Percentiles rank a stretch among this genome's conserved stretches.
Evolutionary conservation across 148 eudicot genomes (phyloP).

Genomic region (Vaccinium vitisidaea): DNA sequence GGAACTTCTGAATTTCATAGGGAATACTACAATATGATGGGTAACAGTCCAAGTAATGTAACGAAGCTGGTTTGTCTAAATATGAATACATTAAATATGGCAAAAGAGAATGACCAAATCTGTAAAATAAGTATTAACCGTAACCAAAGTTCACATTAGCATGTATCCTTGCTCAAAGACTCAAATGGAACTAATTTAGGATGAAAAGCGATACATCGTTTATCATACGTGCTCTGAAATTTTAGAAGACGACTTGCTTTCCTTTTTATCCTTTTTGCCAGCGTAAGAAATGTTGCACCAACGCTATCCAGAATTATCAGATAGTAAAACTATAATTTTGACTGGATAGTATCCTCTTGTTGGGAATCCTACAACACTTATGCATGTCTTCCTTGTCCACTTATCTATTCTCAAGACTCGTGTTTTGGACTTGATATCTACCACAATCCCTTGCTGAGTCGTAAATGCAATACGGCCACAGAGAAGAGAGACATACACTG

Average conservation of each 20-base stretch:
- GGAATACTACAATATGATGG: not conserved
- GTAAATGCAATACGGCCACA: not conserved
- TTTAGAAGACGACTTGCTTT: not conserved
- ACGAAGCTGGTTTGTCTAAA: not conserved
- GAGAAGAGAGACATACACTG: not conserved
- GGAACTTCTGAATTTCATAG: constrained; percentile 1
- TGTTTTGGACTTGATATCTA: not conserved
- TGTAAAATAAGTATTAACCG: not conserved
- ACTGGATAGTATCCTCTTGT: not conserved
- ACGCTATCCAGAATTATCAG: not conserved
- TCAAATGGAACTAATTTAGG: constrained; percentile 6
- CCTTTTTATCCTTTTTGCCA: not conserved
- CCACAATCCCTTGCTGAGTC: not conserved
- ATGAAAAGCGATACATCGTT: not conserved
- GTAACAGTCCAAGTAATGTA: not conserved
- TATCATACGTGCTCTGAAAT: not conserved
- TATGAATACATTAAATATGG: not conserved
- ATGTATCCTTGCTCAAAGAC: not conserved
- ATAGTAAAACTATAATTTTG: not conserved
- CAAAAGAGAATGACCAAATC: not conserved
- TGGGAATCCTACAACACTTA: not conserved
- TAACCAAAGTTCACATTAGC: not conserved
- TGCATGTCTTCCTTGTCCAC: not conserved
- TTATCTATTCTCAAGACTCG: not conserved
- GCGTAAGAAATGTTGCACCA: not conserved